Base-by-base conservation (phyloP, 1,284 basidiomycete species). In the Malassezia yamatoensis region DNA sequence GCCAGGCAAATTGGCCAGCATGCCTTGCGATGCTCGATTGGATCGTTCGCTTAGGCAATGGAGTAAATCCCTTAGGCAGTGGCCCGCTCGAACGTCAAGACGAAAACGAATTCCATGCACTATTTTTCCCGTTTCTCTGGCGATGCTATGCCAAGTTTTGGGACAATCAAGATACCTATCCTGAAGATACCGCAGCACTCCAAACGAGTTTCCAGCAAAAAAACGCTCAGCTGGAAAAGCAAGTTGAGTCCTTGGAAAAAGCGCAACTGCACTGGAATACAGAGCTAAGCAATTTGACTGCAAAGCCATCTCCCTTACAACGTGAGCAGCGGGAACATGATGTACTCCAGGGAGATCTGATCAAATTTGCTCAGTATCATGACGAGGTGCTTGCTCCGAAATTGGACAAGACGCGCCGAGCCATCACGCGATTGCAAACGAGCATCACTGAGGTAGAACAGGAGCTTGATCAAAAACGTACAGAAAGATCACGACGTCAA, bases 1-100 rank as follows among this genome's bases (percentile, higher is more conserved):
- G 65, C 54, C 64, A 66, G 49, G 67, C 66, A 51, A 68, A 72
- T 51, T 74, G 72, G 72, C 72, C 71, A 0, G 66, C 59, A 42
- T 66, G 68, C 44, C 64, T 71, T 29, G 68, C 65, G 46, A 68
- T 74, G 64, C 66, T 74, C 35, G 69, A 72, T 51, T 74, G 72
- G 72, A 63, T 74, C 59, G 67, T 73, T 40, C 60, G 63, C 39
- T 35, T 74, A 1, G 46, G 47, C 5, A 20, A 24, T 20, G 49
- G 18, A 15, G 36, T 53, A 2, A 60, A 60, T 43, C 54, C 46
- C 34, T 57, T 66, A 45, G 64, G 64, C 8, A 63, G 63, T 11
- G 68, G 68, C 3, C 68, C 68, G 5, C 54, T 67, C 29, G 65
- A 63, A 40, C 60, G 63, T 13, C 51, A 41, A 0, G 63, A 67